Percentiles rank a stretch among this genome's conserved stretches.
phyloP scores from a whole-genome alignment of 495 filamentous ascomycete genomes.

The Monascus purpureus region DNA sequence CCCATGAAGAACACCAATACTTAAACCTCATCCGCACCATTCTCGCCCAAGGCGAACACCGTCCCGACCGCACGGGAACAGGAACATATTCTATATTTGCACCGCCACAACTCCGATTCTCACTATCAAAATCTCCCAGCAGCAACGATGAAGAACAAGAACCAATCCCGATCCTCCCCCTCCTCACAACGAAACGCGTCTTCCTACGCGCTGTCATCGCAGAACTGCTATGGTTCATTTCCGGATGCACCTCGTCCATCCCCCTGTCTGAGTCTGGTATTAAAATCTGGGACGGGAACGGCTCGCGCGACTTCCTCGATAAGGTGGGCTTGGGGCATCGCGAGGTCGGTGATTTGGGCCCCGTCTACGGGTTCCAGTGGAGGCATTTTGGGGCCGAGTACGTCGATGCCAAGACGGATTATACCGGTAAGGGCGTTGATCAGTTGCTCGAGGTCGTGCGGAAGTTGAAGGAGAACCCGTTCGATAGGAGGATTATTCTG shows the following conservation, averaged over 20 bases:
- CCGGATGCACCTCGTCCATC: conserved; percentile 61
- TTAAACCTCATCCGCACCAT: conserved; percentile 64
- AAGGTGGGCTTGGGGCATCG: conserved; percentile 64
- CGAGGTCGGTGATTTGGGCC: conserved; percentile 77
- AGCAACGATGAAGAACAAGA: conserved; percentile 14
- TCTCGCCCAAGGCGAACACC: conserved; percentile 59
- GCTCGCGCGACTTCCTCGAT: conserved; percentile 79
- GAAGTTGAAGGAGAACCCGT: conserved; percentile 68
- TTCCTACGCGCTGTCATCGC: conserved; percentile 81
- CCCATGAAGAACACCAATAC: conserved; percentile 58
- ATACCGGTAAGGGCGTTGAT: conserved; percentile 78
- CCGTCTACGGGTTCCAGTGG: conserved; percentile 98
- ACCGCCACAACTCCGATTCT: conserved; percentile 72
- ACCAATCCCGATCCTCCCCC: conserved; percentile 55
- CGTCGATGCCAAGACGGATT: conserved; percentile 62
- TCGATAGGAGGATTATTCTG: conserved; percentile 79
- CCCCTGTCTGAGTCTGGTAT: conserved; percentile 63
- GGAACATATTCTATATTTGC: conserved; percentile 84
- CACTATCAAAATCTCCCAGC: conserved; percentile 45
- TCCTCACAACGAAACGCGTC: conserved; percentile 94
- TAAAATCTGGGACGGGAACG: conserved; percentile 98
- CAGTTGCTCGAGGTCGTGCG: conserved; percentile 77
- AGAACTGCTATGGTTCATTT: conserved; percentile 95
- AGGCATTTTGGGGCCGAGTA: conserved; percentile 93
- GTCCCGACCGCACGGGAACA: conserved; percentile 83